Percentiles rank a stretch among this genome's conserved stretches.
Conservation (phyloP, 1,284 basidiomycete species). For the Cryptococcus jaspeensis region DNA sequence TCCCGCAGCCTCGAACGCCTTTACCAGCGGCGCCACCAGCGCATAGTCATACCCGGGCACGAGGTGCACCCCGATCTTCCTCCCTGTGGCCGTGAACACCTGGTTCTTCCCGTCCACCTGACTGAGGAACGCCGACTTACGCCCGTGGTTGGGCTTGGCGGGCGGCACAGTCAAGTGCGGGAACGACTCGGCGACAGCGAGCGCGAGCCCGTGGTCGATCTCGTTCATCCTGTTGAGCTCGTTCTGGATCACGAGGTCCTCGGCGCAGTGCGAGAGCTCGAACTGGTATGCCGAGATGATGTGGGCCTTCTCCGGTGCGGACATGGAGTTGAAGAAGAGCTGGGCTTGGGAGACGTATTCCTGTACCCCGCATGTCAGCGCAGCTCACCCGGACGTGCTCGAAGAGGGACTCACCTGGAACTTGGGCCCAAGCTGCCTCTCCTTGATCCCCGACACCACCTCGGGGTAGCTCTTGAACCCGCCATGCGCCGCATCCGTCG, state of each 20-base stretch:
- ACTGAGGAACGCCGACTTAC: conserved; percentile 59
- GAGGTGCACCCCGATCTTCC: conserved; percentile 68
- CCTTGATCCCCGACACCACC: conserved; percentile 62
- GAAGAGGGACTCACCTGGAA: conserved; percentile 59
- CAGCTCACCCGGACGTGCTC: conserved; percentile 57
- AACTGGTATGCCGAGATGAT: conserved; percentile 67
- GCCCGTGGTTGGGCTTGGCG: conserved; percentile 60
- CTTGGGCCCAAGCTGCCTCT: conserved; percentile 66
- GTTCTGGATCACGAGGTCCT: conserved; percentile 64
- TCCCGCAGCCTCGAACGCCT: conserved; percentile 57
- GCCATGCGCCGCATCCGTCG: conserved; percentile 53
- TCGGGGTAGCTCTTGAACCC: conserved; percentile 56
- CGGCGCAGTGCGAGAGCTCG: conserved; percentile 75
- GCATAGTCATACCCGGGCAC: conserved; percentile 68
- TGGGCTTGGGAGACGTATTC: conserved; percentile 51
- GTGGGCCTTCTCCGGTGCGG: conserved; percentile 65
- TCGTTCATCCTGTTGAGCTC: conserved; percentile 65
- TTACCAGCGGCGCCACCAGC: conserved; percentile 61
- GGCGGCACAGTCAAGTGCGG: conserved; percentile 60
- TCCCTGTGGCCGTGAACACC: conserved; percentile 56
- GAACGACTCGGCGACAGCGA: conserved; percentile 58
- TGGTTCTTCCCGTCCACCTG: conserved; percentile 56
- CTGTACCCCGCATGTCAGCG: conserved; percentile 49
- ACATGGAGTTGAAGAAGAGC: conserved; percentile 73
- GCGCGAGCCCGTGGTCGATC: conserved; percentile 67